Evolutionary conservation across 768 basidiomycete genomes (phyloP).

Genomic region (Asterophora parasitica): DNA sequence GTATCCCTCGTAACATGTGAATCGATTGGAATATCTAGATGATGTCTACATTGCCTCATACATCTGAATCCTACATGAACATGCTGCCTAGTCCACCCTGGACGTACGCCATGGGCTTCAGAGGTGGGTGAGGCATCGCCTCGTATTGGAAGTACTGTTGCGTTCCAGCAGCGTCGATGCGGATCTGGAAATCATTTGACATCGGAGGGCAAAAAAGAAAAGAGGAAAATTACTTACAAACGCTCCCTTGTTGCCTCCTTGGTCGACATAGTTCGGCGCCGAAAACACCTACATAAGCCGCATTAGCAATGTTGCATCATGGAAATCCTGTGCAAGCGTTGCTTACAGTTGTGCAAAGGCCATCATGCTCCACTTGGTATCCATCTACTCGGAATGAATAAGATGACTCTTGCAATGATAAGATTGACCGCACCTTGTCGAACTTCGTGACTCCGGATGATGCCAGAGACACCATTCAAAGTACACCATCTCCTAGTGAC

Average conservation of each 20-base stretch:
- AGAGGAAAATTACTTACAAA: conserved; percentile 51
- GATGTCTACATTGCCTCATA: background rate
- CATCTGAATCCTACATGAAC: conserved; percentile 50
- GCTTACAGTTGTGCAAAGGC: conserved; percentile 85
- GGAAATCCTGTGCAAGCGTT: background rate
- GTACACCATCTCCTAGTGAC: conserved; percentile 88
- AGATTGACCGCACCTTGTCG: conserved; percentile 59
- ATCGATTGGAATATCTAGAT: background rate
- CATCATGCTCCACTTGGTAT: conserved; percentile 92
- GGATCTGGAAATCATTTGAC: conserved; percentile 48
- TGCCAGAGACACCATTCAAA: conserved; percentile 77
- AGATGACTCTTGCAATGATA: background rate
- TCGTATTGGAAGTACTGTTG: conserved; percentile 78
- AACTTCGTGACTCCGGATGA: conserved; percentile 96
- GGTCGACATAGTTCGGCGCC: conserved; percentile 94
- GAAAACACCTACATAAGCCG: conserved; percentile 66
- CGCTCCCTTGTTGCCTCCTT: conserved; percentile 87
- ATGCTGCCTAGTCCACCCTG: conserved; percentile 60
- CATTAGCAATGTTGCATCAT: conserved; percentile 12
- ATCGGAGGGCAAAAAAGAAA: background rate
- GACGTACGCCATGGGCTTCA: conserved; percentile 92
- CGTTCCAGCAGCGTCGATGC: conserved; percentile 73
- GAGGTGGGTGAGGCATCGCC: conserved; percentile 80
- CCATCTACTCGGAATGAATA: conserved; percentile 50
- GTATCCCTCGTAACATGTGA: too few relatives aligned